Base-by-base conservation (phyloP, 1,284 basidiomycete species). In the Athelia psychrophila region DNA sequence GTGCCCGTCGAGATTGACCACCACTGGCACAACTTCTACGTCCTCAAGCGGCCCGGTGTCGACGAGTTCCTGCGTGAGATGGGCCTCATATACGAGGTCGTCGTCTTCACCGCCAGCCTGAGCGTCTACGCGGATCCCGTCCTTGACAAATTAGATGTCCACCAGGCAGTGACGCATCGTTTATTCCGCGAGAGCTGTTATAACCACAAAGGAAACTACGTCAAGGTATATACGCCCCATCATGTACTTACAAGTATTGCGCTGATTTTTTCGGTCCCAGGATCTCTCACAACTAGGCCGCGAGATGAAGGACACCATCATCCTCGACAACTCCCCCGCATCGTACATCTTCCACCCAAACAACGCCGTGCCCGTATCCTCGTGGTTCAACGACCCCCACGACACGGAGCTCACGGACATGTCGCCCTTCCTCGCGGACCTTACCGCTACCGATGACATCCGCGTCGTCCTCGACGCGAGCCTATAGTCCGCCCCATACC, bases 81-180 rank as follows among this genome's bases (percentile, higher is more conserved):
- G 97, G 96, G 97, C 40, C 91, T 97, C 70, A 85, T 98, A 48
- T 99, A 97, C 70, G 96, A 99, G 71, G 82, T 99, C 52, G 97
- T 99, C 25, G 92, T 99, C 15, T 99, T 99, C 69, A 99, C 96
- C 5, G 96, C 97, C 12, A 95, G 92, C 71, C 72, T 99, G 53
- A 95, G 92, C 80, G 99, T 99, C 91, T 99, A 99, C 64, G 96
- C 97, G 52, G 96, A 99, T 67, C 96, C 96, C 2, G 96, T 99
- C 10, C 76, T 99, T 51, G 97, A 99, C 76, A 97, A 96, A 70
- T 81, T 99, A 47, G 96, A 99, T 65, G 80, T 91, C 22, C 87
- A 95, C 68, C 87, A 86, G 49, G 93, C 95, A 8, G 95, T 99
- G 23, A 78, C 91, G n/a, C 96, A 99, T 69, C 83, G 97, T 51